These are phyloP conservation scores for Trichoderma atrobrunneum DNA, from an alignment of 2,329 filamentous ascomycete species.

Conservation along the genomic window DNA sequence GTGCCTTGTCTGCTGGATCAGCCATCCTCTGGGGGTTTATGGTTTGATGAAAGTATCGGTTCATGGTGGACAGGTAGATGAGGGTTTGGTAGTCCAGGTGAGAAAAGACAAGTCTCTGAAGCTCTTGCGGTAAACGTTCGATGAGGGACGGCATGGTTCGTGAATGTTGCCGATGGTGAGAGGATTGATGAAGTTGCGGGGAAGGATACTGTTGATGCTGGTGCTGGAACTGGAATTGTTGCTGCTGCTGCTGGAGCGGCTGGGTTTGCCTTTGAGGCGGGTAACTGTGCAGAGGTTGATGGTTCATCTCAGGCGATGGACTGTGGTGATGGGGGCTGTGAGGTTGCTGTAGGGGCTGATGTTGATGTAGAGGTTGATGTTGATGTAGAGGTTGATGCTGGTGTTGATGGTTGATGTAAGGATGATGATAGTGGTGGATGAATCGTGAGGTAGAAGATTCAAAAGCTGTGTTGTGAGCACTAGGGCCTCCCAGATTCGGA, in stretches of 20 bases:
- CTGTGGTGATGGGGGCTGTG: neutral
- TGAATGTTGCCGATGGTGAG: slow-evolving; percentile 18
- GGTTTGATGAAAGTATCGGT: slow-evolving; percentile 33
- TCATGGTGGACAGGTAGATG: slow-evolving; percentile 39
- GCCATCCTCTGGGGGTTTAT: slow-evolving; percentile 37
- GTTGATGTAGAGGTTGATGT: neutral
- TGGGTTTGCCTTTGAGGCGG: neutral
- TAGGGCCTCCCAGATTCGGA: slow-evolving; percentile 23
- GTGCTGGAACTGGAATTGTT: neutral
- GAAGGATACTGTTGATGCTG: neutral
- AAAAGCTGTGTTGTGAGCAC: slow-evolving; percentile 9
- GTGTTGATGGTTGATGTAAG: slow-evolving; percentile 13
- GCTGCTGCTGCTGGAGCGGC: neutral
- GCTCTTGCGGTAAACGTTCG: slow-evolving; percentile 35
- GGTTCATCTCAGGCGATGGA: neutral
- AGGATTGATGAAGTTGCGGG: slow-evolving; percentile 4
- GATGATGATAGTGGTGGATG: slow-evolving; percentile 3
- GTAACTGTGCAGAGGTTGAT: neutral
- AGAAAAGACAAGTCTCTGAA: slow-evolving; percentile 35
- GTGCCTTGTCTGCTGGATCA: slow-evolving; percentile 36
- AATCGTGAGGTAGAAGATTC: slow-evolving; percentile 10
- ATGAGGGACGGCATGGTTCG: slow-evolving; percentile 28
- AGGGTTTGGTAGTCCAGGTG: slow-evolving; percentile 42
- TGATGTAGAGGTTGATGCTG: slow-evolving; percentile 1
- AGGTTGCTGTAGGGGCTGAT: slow-evolving; percentile 3